Base-by-base conservation (phyloP, 805 yeast genomes). In the Metschnikowia henanensis region DNA sequence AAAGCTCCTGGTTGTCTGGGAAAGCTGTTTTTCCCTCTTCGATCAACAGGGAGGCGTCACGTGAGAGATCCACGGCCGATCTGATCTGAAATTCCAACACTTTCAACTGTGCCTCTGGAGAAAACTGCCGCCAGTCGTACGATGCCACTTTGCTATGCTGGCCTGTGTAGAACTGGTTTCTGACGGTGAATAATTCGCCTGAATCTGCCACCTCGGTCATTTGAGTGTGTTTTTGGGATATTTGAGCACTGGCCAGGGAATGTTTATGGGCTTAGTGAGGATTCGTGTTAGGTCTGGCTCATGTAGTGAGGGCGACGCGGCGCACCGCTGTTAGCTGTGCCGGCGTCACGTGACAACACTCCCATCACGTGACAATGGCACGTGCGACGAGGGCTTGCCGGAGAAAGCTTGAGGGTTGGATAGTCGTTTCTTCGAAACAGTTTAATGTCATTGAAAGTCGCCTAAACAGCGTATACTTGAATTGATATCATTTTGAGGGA, bases 121-220 rank as follows among this genome's bases (percentile, higher is more conserved):
- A 61, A 49, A 70, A 73, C 39, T 66, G 75, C 6, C 64, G 70
- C 26, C 68, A 44, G 29, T 59, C 34, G 40, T 73, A 69, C 5
- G 66, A 58, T 35, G 66, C 53, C 3, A 77, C 79, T 52, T 73
- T 68, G 10, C 65, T 56, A 57, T 72, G 78, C 54, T 80, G 81
- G 38, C 82, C 80, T 10, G 84, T 77, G 61, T 76, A 82, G 64
- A 80, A 83, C 46, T 77, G 78, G 55, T 79, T 83, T 51, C 79
- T 74, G 20, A 82, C 61, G 15, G 71, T 72, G 61, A 73, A 82
- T 29, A 78, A 68, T 54, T 80, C 84, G 60, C 73, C 72, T 6
- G 74, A 66, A 50, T 69, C 75, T 35, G 68, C 57, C 42, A 66
- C 66, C 29, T 60, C 60, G 46, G 66, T 70, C 76, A 70, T 70